These are phyloP conservation scores for Lathyrus tuberosus DNA, from an alignment of 306 rosid genomes.

Conservation along the genomic window DNA sequence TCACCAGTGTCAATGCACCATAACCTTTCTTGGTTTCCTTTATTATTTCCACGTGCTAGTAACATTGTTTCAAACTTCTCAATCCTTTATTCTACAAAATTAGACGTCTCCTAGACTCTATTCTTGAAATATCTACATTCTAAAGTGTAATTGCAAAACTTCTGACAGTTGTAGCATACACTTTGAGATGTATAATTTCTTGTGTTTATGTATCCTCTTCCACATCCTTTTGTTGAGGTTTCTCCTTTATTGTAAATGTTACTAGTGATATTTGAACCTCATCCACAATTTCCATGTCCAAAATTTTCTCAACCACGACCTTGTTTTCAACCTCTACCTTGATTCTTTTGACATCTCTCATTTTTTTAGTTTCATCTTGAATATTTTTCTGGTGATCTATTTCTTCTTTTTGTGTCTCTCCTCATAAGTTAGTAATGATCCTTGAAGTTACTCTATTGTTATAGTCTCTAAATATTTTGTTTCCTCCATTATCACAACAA, in stretches of 20 bases:
- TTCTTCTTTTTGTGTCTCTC: background rate
- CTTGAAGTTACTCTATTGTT: background rate
- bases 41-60: background rate
- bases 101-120: too few relatives aligned
- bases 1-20: background rate
- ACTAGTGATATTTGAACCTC: background rate
- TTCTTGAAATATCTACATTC: too few relatives aligned
- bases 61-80: background rate
- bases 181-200: too few relatives aligned
- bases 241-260: background rate
- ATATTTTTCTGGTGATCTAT: background rate
- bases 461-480: background rate
- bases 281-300: background rate
- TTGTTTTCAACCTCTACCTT: too few relatives aligned
- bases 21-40: background rate
- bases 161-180: too few relatives aligned
- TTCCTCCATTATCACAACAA: background rate
- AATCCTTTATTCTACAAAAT: too few relatives aligned
- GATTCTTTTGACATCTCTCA: background rate
- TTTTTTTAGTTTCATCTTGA: background rate
- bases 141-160: too few relatives aligned
- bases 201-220: too few relatives aligned
- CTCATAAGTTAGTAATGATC: background rate
- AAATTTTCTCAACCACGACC: background rate
- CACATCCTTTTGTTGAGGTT: background rate